Base-by-base conservation (phyloP, 495 filamentous ascomycete genomes). In the Penicillium odoratum region DNA sequence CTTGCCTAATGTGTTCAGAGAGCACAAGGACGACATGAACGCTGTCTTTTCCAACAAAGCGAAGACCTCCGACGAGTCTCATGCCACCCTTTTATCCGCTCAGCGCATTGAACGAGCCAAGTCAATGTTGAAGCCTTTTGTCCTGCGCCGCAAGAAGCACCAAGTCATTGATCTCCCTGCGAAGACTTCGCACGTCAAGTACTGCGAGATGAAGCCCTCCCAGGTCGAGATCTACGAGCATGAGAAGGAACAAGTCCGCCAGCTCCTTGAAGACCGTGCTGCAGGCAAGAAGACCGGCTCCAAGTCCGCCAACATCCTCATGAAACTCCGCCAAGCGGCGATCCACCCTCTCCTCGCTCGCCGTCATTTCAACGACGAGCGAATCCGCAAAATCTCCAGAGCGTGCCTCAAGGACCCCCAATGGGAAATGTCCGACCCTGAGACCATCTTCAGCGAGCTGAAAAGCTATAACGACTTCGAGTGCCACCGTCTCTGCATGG, bases 51-150 rank as follows among this genome's bases (percentile, higher is more conserved):
- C 89, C 57, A 88, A 93, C 66, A 96, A 96, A 66, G 90, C 91
- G 3, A 90, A 88, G n/a, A 88, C 83, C 9, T 90, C 91, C 43
- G 83, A 89, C 52, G 84, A 89, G 55, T 76, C 75, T 0, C 85
- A 86, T 63, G 85, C 86, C 3, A 86, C 91, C 6, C 77, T 98
- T 4, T 75, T 98, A 3, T 94, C 92, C 0, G 84, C 83, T 6
- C 90, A 96, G 69, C 86, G 94, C 5, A 94, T 97, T 48, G 81
- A 83, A 21, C 82, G 92, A 33, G 94, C 94, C 0, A 87, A 91
- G 45, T 89, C 91, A 0, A 97, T 98, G 81, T 85, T 98, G 70
- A 90, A 93, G 36, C 94, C 94, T 0, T 98, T 98, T 68, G 89
- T 98, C 26, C 76, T 98, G 0, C 91, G 95, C 38, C 82, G 94